Evolutionary conservation across 352 stramenopile species (phyloP), one percentile per base, ranked within the genome.

Genomic region (Phytophthora sojae): DNA sequence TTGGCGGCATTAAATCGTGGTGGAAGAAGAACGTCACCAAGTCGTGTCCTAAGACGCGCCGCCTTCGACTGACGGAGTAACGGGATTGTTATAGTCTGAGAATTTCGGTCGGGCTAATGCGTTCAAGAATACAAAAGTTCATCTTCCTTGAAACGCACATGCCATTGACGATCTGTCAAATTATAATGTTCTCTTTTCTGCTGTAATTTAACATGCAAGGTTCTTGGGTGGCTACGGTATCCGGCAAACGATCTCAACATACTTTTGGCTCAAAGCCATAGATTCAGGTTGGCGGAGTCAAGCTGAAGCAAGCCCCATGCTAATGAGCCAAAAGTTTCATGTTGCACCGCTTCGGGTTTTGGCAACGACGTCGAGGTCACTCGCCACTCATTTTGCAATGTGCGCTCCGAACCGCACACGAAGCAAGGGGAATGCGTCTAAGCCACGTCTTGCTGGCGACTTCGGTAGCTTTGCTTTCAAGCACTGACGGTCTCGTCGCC

Each of bases 391-490:
- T 44, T 56, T 53, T 25, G 57, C 9, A 45, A 56, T 56, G 25
- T 57, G 26, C 44, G n/a, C 26, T 37, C 19, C n/a, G 21, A 21
- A 21, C 21, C 19, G 6, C 37, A 21, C 35, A 42, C 17, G 23
- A 60, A 62, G 32, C 21, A 23, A 44, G 39, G 44, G 32, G 19
- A 50, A 71, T 71, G 64, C 64, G 64, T 50, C 17, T 64, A 14
- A 60, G 39, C 51, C 26, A 57, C 26, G 19, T 71, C n/a, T n/a
- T 71, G 21, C 39, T 71, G 56, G 64, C 47, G 50, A 39, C 45
- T 56, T 47, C 47, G 9, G 37, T 65, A 37, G 64, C 56, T 51
- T 26, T 71, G 47, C 45, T 56, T 37, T 61, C 63, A 6, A 59
- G 55, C 63, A 47, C 14, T 50, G 42, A 71, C 19, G 23, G 12